Base-by-base conservation (phyloP, 768 basidiomycete genomes). In the Tylopilus balloui region DNA sequence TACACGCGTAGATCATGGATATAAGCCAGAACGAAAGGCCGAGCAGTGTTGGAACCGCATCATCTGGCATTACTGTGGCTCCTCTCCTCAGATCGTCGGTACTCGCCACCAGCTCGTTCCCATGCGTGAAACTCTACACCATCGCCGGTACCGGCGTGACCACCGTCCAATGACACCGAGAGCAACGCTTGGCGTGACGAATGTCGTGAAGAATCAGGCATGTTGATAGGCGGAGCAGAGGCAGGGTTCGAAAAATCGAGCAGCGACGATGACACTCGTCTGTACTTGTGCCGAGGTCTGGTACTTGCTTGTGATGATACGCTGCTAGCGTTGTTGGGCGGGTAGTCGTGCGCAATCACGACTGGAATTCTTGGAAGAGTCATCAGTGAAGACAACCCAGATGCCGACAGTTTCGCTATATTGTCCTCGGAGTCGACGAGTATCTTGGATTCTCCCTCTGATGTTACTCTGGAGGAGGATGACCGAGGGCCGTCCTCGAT, bases 321-420 rank as follows among this genome's bases (percentile, higher is more conserved):
- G 55, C 76, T 74, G 51, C 68, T 72, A 15, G 71, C 64, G 20
- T 74, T 68, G 54, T 74, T 78, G 13, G 86, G 86, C 25, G 86
- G 86, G 60, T 87, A 86, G 36, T 67, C 59, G 13, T 71, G 65
- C 1, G 49, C 41, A 6, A 56, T 62, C 6, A 44, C 49, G 0
- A 23, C 43, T 1, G 39, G 32, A 9, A 42, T 36, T 25, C 21
- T 47, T 3, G 54, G 36, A 12, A 58, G 61, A 2, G 37, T 36
- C 28, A 53, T 50, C 7, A 55, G 56, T 14, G 56, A 52, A 13
- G 63, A 49, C 8, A 61, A 56, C 9, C 51, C 54, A 31, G 55
- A 53, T 27, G 4, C 14, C 11, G 20, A 40, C 13, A 38, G 6
- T 40, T 58, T 68, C 7, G 45, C 12, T 46, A 35, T 54, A 11